Base-by-base conservation (phyloP, 2,329 filamentous ascomycete genomes). In the Diaporthe capsici region DNA sequence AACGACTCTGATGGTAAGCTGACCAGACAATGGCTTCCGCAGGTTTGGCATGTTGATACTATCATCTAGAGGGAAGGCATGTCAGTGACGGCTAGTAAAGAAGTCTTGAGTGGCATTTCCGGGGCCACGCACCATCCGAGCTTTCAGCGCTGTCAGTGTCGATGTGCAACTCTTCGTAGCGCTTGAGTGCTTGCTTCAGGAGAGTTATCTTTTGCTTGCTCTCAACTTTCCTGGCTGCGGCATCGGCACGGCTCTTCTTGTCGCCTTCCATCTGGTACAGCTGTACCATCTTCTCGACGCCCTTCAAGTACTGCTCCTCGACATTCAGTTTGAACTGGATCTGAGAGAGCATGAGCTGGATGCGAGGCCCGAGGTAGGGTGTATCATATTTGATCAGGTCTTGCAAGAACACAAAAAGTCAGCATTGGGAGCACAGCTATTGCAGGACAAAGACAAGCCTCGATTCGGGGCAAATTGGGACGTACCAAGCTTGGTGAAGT, bases 351-450 rank as follows among this genome's bases (percentile, higher is more conserved):
- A 99, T 99, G 82, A 98, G 94, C 87, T 99, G 97, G 82, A 99
- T 99, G 80, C 97, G 95, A 76, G 97, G 96, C 47, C 97, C 97
- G 77, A 99, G 92, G 84, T 98, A 95, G 25, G 94, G 94, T 44
- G 96, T 98, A 83, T 99, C 97, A 86, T 97, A 98, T 91, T 98
- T 98, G 87, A 99, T 98, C 78, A 99, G 88, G 86, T 99, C 97
- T 98, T 76, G 3, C 25, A 58, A 31, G 25, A 61, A 34, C 49
- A 53, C n/a, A 34, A 55, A 75, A 73, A 75, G 77, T 76, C 63
- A 74, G 73, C 44, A 31, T 67, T 17, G 6, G 25, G 13, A n/a
- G 68, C n/a, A 37, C 31, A 28, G 57, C 31, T 31, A 55, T 17
- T 22, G 15, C 4, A 34, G 15, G 53, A 68, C 20, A 22, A 39